Evolutionary conservation across 73 alveolate genomes (phyloP).

Genomic region (Urostyla sp.): DNA sequence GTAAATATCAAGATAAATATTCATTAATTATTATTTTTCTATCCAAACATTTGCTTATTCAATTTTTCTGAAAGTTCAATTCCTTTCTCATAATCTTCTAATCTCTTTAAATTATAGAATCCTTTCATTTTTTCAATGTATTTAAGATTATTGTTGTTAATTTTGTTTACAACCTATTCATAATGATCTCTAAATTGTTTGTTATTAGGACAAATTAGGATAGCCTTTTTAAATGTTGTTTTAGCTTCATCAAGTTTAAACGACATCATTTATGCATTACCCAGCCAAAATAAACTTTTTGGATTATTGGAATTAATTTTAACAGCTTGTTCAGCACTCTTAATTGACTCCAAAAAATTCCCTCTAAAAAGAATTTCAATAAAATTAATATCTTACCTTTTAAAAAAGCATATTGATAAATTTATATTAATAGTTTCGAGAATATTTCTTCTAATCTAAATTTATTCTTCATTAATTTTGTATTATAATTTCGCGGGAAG

Average conservation of each 20-base stretch:
- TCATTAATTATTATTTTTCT: no score
- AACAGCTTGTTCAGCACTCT: slow-evolving; percentile 11
- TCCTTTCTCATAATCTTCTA: slow-evolving; percentile 1
- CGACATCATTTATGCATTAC: not conserved
- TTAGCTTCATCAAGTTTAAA: slow-evolving; percentile 17
- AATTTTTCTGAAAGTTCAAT: no score
- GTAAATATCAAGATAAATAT: no score
- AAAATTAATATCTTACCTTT: not conserved
- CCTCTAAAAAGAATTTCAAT: no score
- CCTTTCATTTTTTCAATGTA: slow-evolving; percentile 41
- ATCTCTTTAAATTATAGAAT: slow-evolving; percentile 3
- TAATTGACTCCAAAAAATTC: slow-evolving; percentile 37
- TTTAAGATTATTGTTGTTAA: not conserved
- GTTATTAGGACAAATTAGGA: not conserved
- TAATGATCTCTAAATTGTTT: not conserved
- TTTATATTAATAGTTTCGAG: not conserved
- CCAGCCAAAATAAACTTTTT: slow-evolving; percentile 20
- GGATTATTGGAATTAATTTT: not conserved
- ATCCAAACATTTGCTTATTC: no score
- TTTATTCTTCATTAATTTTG: slow-evolving; percentile 9
- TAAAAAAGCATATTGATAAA: not conserved
- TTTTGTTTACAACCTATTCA: not conserved
- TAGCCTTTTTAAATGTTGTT: slow-evolving; percentile 3
- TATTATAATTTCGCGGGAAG: not conserved
- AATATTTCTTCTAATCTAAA: not conserved